Percentiles rank a stretch among this genome's conserved stretches.
These are phyloP conservation scores for Taiwanofungus camphoratus DNA, from an alignment of 1,284 basidiomycete species.

Conservation along the genomic window DNA sequence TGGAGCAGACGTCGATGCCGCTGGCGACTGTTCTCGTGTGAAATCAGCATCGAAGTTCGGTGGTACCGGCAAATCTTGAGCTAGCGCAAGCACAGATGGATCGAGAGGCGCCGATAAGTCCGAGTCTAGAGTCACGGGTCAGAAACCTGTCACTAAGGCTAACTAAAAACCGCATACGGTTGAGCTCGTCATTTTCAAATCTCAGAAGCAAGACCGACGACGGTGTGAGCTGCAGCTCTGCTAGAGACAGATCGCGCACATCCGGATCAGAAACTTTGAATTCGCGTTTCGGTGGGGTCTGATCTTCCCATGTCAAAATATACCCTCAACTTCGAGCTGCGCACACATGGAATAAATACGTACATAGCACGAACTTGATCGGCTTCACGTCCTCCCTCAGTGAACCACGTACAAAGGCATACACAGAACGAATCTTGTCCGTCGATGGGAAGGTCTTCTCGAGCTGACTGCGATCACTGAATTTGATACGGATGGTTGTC, in stretches of 20 bases:
- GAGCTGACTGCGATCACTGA: conserved; percentile 77
- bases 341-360: background rate
- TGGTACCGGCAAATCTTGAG: conserved; percentile 57
- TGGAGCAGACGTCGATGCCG: conserved; percentile 1
- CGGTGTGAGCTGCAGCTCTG: conserved; percentile 72
- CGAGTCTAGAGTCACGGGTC: conserved; percentile 13
- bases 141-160: conserved; percentile 1
- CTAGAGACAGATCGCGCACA: conserved; percentile 61
- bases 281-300: conserved; percentile 76
- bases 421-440: conserved; percentile 74
- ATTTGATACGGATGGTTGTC: conserved; percentile 79
- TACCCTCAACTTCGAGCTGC: background rate
- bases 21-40: conserved; percentile 6
- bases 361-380: conserved; percentile 79
- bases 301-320: conserved; percentile 44
- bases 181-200: conserved; percentile 69
- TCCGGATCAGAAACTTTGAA: conserved; percentile 71
- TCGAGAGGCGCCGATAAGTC: conserved; percentile 60
- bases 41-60: conserved; percentile 29
- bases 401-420: conserved; percentile 75
- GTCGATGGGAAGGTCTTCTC: conserved; percentile 73
- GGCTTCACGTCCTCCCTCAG: conserved; percentile 67
- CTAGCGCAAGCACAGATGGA: conserved; percentile 46
- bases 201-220: conserved; percentile 72
- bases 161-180: conserved; percentile 42